Evolutionary conservation across 1,284 basidiomycete species (phyloP).

Genomic region (Dichomitus squalens): DNA sequence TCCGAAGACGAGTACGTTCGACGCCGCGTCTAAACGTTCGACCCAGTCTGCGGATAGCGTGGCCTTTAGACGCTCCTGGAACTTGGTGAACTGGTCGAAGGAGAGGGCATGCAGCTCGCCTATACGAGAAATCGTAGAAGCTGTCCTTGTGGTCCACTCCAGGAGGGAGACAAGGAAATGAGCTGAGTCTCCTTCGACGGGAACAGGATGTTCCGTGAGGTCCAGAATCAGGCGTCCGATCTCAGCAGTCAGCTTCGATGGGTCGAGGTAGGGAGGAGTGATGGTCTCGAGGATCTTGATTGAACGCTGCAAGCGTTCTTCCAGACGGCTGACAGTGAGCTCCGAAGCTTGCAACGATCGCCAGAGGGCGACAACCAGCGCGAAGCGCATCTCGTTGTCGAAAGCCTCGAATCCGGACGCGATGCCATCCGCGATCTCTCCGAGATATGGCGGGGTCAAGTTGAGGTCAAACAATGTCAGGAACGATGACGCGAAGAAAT

Average conservation of each 20-base stretch:
- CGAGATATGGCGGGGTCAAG: constrained; percentile 28
- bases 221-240: constrained; percentile 38
- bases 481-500: constrained; percentile 23
- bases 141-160: constrained; percentile 43
- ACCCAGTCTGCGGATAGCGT: constrained; percentile 22
- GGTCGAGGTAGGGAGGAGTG: constrained; percentile 33
- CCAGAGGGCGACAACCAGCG: constrained; percentile 46
- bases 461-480: constrained; percentile 26
- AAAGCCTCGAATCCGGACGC: constrained; percentile 33
- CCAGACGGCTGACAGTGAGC: constrained; percentile 25
- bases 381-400: constrained; percentile 44
- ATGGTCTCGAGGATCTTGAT: constrained; percentile 34
- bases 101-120: constrained; percentile 45
- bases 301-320: constrained; percentile 29
- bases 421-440: constrained; percentile 31
- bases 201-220: constrained; percentile 28
- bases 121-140: constrained; percentile 40
- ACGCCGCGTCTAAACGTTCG: constrained; percentile 26
- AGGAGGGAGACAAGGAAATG: constrained; percentile 45
- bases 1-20: constrained; percentile 20
- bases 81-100: constrained; percentile 30
- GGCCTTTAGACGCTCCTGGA: constrained; percentile 26
- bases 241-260: constrained; percentile 36
- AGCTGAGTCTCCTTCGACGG: constrained; percentile 28
- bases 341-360: constrained; percentile 32